These are phyloP conservation scores for Eimeria zaria DNA, from an alignment of 169 alveolate species.

Conservation along the genomic window DNA sequence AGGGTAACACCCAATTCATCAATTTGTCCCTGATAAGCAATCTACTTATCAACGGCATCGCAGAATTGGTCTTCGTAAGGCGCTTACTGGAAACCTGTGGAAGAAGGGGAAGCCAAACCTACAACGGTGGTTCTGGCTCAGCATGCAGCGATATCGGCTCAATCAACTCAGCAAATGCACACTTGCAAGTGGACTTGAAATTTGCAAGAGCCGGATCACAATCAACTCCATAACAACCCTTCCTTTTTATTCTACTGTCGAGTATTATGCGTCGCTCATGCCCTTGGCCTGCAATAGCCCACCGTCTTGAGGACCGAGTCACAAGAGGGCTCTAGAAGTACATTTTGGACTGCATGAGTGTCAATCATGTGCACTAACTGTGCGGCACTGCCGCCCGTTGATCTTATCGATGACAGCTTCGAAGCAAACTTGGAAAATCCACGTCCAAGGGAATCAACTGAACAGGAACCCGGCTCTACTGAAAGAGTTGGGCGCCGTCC, in stretches of 20 bases:
- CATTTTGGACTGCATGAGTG: not conserved
- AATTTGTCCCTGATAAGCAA: not conserved
- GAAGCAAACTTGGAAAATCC: not conserved
- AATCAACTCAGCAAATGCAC: not conserved
- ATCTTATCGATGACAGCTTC: not conserved
- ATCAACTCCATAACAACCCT: not conserved
- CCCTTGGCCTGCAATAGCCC: not conserved
- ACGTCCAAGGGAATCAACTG: not conserved
- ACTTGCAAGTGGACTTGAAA: not conserved
- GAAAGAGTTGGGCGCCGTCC: not conserved
- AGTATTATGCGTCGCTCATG: not conserved
- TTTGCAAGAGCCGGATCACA: not conserved
- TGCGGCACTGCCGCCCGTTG: not conserved
- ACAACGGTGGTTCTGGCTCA: not conserved
- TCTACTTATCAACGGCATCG: not conserved
- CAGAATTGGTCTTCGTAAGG: not conserved
- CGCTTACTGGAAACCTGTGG: not conserved
- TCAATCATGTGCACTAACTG: conserved; percentile 18
- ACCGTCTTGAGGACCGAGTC: conserved; percentile 68
- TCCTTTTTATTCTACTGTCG: not conserved
- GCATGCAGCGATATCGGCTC: not conserved
- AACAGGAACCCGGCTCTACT: not conserved
- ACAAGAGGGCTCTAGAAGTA: conserved; percentile 51
- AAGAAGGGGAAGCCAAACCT: not conserved
- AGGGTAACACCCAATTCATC: not conserved